These are phyloP conservation scores for Simmondsia chinensis DNA, from an alignment of 148 eudicot species.

Conservation along the genomic window DNA sequence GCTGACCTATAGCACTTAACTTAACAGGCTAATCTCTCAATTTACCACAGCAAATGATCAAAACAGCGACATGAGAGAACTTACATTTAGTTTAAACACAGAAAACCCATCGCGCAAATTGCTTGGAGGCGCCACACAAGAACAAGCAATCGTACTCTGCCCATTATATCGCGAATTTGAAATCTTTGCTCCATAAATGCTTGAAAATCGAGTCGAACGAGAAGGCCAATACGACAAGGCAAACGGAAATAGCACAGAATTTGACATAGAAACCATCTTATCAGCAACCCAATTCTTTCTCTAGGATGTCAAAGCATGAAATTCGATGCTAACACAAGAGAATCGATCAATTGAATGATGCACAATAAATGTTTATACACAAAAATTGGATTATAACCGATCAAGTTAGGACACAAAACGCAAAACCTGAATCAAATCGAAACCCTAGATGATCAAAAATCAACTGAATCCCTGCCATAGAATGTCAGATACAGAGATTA, in stretches of 20 bases:
- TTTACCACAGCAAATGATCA: not conserved
- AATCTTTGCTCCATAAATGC: slow-evolving; percentile 8
- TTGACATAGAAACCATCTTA: slow-evolving; percentile 34
- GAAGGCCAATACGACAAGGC: slow-evolving; percentile 14
- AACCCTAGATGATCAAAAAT: too few species aligned
- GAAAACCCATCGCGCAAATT: slow-evolving; percentile 38
- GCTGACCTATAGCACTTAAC: too few species aligned
- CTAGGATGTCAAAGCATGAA: too few species aligned
- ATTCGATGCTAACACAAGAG: too few species aligned
- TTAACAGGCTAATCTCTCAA: not conserved
- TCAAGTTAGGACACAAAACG: too few species aligned
- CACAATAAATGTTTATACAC: too few species aligned
- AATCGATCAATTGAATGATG: too few species aligned
- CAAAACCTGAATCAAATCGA: too few species aligned
- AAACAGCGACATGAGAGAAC: not conserved
- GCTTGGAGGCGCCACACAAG: slow-evolving; percentile 46
- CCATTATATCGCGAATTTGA: slow-evolving; percentile 10
- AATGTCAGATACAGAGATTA: too few species aligned
- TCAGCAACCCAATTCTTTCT: too few species aligned
- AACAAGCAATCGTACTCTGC: slow-evolving; percentile 29
- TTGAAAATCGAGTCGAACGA: slow-evolving; percentile 15
- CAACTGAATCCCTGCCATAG: too few species aligned
- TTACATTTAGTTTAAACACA: slow-evolving; percentile 32
- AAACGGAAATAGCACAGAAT: slow-evolving; percentile 22
- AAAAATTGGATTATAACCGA: too few species aligned